Base-by-base conservation (phyloP, 2,329 filamentous ascomycete genomes). In the Shiraia sp. region DNA sequence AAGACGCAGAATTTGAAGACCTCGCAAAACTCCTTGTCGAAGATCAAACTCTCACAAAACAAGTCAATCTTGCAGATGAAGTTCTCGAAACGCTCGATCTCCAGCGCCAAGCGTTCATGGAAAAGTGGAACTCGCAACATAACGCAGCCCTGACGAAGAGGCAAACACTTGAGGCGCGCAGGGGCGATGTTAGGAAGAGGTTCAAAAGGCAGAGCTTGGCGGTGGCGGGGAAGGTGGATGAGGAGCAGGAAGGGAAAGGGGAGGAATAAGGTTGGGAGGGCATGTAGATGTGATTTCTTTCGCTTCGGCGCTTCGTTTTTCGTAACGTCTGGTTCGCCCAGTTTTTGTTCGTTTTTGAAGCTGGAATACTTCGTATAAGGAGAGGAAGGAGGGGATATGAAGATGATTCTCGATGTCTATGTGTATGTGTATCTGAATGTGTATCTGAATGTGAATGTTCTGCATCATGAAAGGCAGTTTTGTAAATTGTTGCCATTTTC, bases 1-100 rank as follows among this genome's bases (percentile, higher is more conserved):
- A 52, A 40, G 46, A 52, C 19, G 42, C 31, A 9, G 22, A 45
- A 10, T 45, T 50, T 15, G 43, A 44, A 7, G 35, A 29, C 7
- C 39, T 50, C 17, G 30, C 36, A 9, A 28, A 38, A 15, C 19
- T 40, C 6, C n/a, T 47, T 10, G 16, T 24, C 16, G 22, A 47
- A 22, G 40, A 53, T 14, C 27, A 38, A n/a, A 26, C 30, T 1
- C 35, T 53, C 3, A 53, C 49, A 8, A 40, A 37, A 7, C 30
- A 48, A 6, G 25, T 53, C 10, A 45, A 45, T 8, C 14, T 27
- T 3, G 17, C 50, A 4, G 43, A 47, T 10, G 29, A 45, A 7
- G 40, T 47, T 3, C 10, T 50, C 10, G 43, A 48, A 10, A 38
- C 28, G 3, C 33, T 45, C 9, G 34, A 53, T 9, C 24, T 34